phyloP scores from a whole-genome alignment of 768 basidiomycete genomes.

The Rubroboletus pulcherrimus region DNA sequence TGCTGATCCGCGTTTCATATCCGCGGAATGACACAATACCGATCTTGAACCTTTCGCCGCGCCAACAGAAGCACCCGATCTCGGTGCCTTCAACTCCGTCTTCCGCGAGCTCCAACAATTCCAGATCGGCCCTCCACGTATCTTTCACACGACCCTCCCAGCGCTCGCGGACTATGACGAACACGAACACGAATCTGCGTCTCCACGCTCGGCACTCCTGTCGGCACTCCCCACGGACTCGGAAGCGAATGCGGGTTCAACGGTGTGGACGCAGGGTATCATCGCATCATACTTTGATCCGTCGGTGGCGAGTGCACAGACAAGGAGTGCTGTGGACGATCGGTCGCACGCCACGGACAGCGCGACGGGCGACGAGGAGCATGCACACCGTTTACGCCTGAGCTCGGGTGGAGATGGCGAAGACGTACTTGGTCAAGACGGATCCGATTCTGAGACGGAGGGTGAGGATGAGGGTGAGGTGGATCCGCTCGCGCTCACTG shows the following conservation, averaged over 20 bases:
- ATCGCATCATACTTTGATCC: constrained; percentile 55
- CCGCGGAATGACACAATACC: constrained; percentile 1
- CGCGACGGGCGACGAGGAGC: constrained; percentile 14
- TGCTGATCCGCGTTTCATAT: constrained; percentile 11
- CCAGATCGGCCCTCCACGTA: constrained; percentile 41
- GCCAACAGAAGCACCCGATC: constrained; percentile 57
- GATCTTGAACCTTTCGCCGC: neutral
- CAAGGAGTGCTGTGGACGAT: constrained; percentile 25
- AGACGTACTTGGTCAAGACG: constrained; percentile 9
- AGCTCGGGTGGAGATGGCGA: constrained; percentile 3
- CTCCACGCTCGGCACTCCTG: constrained; percentile 24
- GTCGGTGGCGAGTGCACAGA: constrained; percentile 26
- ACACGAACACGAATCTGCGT: constrained; percentile 24
- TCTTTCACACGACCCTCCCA: constrained; percentile 19
- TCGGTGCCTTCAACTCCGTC: constrained; percentile 68
- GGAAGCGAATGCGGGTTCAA: constrained; percentile 49
- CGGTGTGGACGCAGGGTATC: constrained; percentile 60
- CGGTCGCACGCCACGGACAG: constrained; percentile 25
- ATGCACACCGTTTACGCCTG: neutral
- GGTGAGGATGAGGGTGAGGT: constrained; percentile 36
- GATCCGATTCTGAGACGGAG: constrained; percentile 37
- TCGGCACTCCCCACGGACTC: constrained; percentile 28
- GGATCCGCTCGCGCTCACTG: constrained; percentile 24
- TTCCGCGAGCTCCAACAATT: constrained; percentile 62
- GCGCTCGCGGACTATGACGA: constrained; percentile 15